These are phyloP conservation scores for Plasmodium berghei DNA, from an alignment of 169 alveolate genomes.

Conservation along the genomic window DNA sequence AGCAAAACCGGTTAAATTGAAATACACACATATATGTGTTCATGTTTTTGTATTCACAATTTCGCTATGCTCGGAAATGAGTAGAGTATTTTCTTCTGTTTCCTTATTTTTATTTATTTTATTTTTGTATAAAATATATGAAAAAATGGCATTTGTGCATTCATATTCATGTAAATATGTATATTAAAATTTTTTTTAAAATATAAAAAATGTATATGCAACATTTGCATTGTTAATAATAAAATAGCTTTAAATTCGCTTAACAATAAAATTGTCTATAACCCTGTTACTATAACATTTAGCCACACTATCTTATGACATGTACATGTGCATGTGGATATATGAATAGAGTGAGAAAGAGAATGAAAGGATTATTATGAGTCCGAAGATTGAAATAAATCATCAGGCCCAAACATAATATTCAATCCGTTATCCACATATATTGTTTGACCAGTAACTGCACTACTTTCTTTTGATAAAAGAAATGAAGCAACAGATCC, in stretches of 20 bases:
- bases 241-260: too few relatives aligned
- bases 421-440: conserved; percentile 86
- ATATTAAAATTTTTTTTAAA: too few relatives aligned
- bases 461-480: conserved; percentile 79
- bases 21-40: neutral
- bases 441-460: conserved; percentile 82
- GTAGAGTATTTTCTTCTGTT: neutral
- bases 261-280: too few relatives aligned
- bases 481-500: conserved; percentile 83
- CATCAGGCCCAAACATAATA: conserved; percentile 79
- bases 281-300: too few relatives aligned
- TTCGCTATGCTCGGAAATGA: neutral
- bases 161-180: too few relatives aligned
- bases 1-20: neutral
- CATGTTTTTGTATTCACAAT: neutral
- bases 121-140: too few relatives aligned
- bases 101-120: too few relatives aligned
- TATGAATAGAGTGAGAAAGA: too few relatives aligned
- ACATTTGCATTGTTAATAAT: too few relatives aligned
- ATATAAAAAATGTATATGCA: too few relatives aligned
- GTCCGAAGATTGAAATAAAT: conserved; percentile 26
- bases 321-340: neutral
- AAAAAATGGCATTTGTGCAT: too few relatives aligned
- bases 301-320: neutral
- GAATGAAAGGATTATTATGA: too few relatives aligned